Base-by-base conservation (phyloP, 2,329 filamentous ascomycete species). In the Lasiodiplodia sp. region DNA sequence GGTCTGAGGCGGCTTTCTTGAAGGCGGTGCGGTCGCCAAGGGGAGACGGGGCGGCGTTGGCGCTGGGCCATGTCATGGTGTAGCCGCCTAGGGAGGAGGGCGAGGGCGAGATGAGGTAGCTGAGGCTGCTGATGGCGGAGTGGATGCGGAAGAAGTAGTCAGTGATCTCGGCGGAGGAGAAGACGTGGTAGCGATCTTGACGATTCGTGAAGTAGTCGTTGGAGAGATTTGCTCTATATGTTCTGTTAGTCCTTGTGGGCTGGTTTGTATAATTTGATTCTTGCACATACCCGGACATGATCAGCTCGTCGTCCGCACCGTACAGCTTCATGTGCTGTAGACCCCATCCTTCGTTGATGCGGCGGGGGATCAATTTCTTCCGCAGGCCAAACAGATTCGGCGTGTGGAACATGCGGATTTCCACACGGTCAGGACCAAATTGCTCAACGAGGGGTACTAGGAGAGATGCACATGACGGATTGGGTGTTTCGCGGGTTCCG, bases 271-370 rank as follows among this genome's bases (percentile, higher is more conserved):
- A 2, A 28, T 12, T 11, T 2, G 3, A 16, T 23, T 2, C 49
- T 8, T 8, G 18, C 21, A 62, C 83, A 71, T 86, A 93, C 88
- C 94, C 94, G 8, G 94, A 97, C 74, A 99, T 88, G 72, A 99
- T 95, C 69, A 99, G 91, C 79, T 97, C 94, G 75, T 99, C 94
- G 74, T 99, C 96, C 25, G 97, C 84, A 0, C 96, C 96, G 74
- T 99, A 99, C 0, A 99, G 85, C 85, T 99, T 99, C 95, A 99
- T 99, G 77, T 99, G 96, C 78, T 99, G 96, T 70, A 99, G 82
- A 1, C 96, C 96, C 96, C 96, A 99, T 21, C 96, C 96, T 81
- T 99, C 96, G 73, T 99, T 99, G 78, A 99, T 95, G 23, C 96
- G 87, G 76, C 89, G 92, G 0, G 96, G 96, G 2, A 98, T 88